Base-by-base conservation (phyloP, 2,329 filamentous ascomycete genomes). In the Xylaria sp. region DNA sequence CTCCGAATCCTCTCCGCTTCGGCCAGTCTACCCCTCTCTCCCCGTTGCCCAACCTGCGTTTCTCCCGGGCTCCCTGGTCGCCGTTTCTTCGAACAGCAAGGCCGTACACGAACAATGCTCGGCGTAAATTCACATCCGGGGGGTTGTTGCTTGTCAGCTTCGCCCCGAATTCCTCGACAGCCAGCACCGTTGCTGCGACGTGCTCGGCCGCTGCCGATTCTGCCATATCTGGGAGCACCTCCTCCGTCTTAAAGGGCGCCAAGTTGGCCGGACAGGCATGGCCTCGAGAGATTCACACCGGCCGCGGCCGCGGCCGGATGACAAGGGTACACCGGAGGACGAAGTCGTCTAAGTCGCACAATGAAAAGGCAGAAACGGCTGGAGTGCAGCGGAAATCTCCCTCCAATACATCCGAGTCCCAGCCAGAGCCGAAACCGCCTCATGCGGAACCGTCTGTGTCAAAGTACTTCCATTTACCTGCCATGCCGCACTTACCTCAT, bases 401-500 rank as follows among this genome's bases (percentile, higher is more conserved):
- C 62, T 37, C 70, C 23, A 67, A 51, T 39, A 59, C 64, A 23
- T 46, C 74, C 39, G 52, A 69, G 32, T 25, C 70, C 10, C 74
- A 72, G 37, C 65, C 70, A 56, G 74, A 74, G 34, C 50, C 70
- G 32, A 76, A 73, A 18, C 57, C 54, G 25, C 50, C 72, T 6
- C 74, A 76, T 55, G 66, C 71, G 12, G 78, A 81, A 23, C 64
- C 77, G 54, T 80, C 87, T 34, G 80, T 89, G 75, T 88, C 87
- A 41, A 89, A 88, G 74, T 91, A 91, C 73, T 89, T 66, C 82
- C 87, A 81, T 63, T 76, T 84, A 37, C 78, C 79, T 9, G 72
- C 76, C 52, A 76, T 91, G 65, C 88, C 90, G 28, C 91, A 92
- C 75, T 88, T 94, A 80, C 89, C 91, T n/a, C 94, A 98, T 82